A percentile compares a stretch with the other conserved stretches of the same genome.
These are phyloP conservation scores for Xerophyta viscosa DNA, from an alignment of 106 monocot species.

Conservation along the genomic window DNA sequence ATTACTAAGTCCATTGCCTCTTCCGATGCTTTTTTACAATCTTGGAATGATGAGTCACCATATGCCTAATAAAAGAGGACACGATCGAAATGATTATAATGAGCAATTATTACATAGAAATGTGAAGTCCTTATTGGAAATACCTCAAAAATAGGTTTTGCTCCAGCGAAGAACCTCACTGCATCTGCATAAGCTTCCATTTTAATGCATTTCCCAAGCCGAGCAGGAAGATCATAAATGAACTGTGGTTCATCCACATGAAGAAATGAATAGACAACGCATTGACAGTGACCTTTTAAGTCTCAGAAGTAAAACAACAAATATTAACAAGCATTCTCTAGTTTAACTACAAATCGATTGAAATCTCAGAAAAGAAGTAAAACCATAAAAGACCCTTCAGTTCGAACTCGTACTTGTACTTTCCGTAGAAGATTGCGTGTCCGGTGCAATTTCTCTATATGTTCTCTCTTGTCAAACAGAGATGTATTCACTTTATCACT, in stretches of 20 bases:
- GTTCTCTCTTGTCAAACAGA: conserved; percentile 90
- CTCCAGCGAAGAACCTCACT: conserved; percentile 87
- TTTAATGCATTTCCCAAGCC: conserved; percentile 86
- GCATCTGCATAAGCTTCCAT: conserved; percentile 98
- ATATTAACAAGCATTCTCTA: no score
- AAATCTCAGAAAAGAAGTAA: background rate
- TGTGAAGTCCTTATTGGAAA: no score
- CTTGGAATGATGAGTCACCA: conserved; percentile 93
- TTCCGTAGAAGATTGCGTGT: conserved; percentile 85
- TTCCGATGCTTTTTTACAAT: conserved; percentile 95
- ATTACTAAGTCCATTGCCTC: conserved; percentile 73
- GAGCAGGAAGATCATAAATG: conserved; percentile 91
- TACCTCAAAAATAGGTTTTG: conserved; percentile 97
- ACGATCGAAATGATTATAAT: no score
- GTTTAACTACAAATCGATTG: no score
- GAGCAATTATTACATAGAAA: no score
- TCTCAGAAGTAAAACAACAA: no score
- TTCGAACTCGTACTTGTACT: conserved; percentile 58
- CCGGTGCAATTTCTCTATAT: conserved; percentile 88
- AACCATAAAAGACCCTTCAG: no score
- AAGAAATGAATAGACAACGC: no score
- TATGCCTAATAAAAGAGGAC: conserved; percentile 80
- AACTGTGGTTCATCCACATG: conserved; percentile 83
- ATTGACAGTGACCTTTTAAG: no score
- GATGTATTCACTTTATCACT: conserved; percentile 87